These are phyloP conservation scores for Vachellia pachyceras DNA, from an alignment of 306 rosid species.

Conservation along the genomic window DNA sequence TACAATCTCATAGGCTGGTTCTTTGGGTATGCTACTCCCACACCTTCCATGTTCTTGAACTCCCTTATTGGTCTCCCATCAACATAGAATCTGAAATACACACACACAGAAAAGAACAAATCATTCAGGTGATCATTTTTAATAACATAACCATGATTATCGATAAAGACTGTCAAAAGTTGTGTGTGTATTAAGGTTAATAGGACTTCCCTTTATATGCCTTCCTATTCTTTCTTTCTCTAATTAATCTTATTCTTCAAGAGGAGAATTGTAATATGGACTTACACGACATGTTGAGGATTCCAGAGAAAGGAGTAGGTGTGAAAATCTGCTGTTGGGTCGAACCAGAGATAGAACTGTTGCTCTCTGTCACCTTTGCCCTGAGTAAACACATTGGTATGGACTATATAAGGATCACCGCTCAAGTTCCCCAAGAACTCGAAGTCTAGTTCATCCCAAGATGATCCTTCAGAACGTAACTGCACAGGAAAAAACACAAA, in stretches of 20 bases:
- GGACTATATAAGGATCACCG: constrained; percentile 71
- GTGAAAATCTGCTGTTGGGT: constrained; percentile 75
- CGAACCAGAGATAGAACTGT: constrained; percentile 75
- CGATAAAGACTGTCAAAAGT: background rate
- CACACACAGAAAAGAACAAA: rapidly evolving
- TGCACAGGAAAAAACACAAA: background rate
- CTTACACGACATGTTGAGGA: constrained; percentile 59
- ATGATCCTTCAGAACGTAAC: constrained; percentile 50
- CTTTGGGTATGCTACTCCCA: constrained; percentile 65
- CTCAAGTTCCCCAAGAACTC: constrained; percentile 73
- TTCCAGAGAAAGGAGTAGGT: constrained; percentile 76
- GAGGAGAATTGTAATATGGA: background rate
- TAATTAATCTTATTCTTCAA: too few relatives aligned
- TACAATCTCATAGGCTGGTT: constrained; percentile 67
- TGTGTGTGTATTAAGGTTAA: too few relatives aligned
- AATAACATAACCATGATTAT: background rate
- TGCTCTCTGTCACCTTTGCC: constrained; percentile 84
- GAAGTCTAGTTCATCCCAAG: constrained; percentile 78
- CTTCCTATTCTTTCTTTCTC: too few relatives aligned
- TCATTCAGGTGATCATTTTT: background rate
- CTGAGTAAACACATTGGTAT: constrained; percentile 68
- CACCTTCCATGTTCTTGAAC: constrained; percentile 71
- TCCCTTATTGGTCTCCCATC: constrained; percentile 72
- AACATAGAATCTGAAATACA: constrained; percentile 53
- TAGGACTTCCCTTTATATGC: too few relatives aligned